phyloP scores from a whole-genome alignment of 139 green algal species.

The Ostreobium quekettii region DNA sequence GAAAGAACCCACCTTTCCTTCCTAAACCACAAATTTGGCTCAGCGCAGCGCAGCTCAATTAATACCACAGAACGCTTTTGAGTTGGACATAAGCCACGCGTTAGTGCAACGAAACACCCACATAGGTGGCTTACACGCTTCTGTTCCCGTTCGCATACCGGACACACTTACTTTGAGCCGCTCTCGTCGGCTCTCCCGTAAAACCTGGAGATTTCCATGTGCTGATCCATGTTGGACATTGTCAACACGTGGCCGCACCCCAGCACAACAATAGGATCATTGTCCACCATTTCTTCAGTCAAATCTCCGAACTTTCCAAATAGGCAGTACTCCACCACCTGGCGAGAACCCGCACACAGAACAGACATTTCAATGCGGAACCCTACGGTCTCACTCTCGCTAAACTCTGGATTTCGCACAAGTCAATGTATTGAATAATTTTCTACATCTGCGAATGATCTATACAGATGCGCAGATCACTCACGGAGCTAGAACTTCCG shows the following conservation, averaged over 20 bases:
- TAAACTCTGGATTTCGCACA: background rate
- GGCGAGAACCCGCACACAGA: background rate
- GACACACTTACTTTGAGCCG: too few relatives aligned
- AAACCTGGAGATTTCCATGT: slow-evolving; percentile 27
- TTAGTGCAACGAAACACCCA: background rate
- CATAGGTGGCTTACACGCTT: background rate
- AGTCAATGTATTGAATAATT: slow-evolving; percentile 1
- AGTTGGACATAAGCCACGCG: background rate
- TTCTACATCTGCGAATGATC: background rate
- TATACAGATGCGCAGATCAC: background rate
- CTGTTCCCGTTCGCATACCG: slow-evolving; percentile 7
- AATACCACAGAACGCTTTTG: background rate
- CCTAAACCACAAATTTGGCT: background rate
- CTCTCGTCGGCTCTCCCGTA: too few relatives aligned
- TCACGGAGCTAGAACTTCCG: background rate
- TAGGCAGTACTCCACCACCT: slow-evolving; percentile 43
- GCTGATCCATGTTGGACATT: slow-evolving; percentile 51
- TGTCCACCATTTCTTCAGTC: slow-evolving; percentile 29
- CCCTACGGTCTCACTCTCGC: background rate
- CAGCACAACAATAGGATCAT: slow-evolving; percentile 45
- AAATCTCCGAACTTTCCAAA: slow-evolving; percentile 34
- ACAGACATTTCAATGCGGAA: background rate
- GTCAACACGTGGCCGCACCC: slow-evolving; percentile 56
- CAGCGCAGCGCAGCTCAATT: too few relatives aligned
- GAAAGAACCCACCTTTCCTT: background rate